Conservation (phyloP, 148 eudicot genomes). For the Chenopodium quinoa region DNA sequence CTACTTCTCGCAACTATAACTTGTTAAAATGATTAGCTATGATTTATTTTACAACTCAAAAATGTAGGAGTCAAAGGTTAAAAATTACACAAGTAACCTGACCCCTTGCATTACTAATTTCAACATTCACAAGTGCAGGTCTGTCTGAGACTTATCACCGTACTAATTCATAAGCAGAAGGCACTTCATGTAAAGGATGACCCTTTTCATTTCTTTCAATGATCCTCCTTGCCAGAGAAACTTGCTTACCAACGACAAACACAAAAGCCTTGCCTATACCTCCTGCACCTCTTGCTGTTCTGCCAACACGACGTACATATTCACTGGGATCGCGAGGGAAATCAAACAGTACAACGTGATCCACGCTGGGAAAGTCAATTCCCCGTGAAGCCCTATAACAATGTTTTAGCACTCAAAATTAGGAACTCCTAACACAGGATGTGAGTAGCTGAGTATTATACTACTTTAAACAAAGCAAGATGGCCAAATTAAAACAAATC, state of each 20-base stretch:
- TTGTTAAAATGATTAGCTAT: too few relatives aligned
- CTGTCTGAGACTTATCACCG: background rate
- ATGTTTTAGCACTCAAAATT: constrained; percentile 8
- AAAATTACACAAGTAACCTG: too few relatives aligned
- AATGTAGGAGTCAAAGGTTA: too few relatives aligned
- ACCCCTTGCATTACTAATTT: too few relatives aligned
- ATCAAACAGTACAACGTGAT: constrained; percentile 88
- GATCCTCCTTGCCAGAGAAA: constrained; percentile 78
- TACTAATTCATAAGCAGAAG: constrained; percentile 44
- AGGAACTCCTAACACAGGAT: background rate
- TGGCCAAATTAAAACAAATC: background rate
- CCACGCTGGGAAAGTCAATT: constrained; percentile 78
- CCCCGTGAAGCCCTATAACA: constrained; percentile 87
- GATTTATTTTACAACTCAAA: too few relatives aligned
- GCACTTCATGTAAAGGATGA: constrained; percentile 94
- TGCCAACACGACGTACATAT: constrained; percentile 91
- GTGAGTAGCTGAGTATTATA: background rate
- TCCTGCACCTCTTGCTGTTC: constrained; percentile 96
- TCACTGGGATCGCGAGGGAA: constrained; percentile 98
- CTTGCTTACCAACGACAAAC: constrained; percentile 94
- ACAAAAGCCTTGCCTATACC: constrained; percentile 85
- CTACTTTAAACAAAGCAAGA: background rate
- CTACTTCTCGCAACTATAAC: too few relatives aligned
- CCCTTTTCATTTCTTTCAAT: constrained; percentile 86
- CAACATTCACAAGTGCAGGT: background rate